phyloP scores from a whole-genome alignment of 2,329 filamentous ascomycete genomes.

The Aspergillus costaricaensis region DNA sequence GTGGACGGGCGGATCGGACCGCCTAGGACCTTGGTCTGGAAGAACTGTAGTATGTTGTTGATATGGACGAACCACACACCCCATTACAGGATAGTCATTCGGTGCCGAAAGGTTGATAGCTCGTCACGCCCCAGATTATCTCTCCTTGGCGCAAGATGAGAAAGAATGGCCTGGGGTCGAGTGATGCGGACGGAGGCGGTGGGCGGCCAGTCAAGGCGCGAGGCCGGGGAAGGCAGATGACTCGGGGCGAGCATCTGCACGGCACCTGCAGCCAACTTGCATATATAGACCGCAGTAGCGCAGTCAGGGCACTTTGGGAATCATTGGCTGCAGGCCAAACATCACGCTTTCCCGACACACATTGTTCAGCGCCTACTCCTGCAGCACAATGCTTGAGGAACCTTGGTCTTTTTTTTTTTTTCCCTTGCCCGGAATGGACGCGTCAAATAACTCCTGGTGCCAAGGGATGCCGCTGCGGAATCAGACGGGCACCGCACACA shows the following conservation, averaged over 20 bases:
- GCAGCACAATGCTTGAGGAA: no score
- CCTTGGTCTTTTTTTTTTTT: no score
- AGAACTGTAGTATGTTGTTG: no score
- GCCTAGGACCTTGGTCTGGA: background rate
- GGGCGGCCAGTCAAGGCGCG: background rate
- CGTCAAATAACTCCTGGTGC: slow-evolving; percentile 4
- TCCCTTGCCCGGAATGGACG: slow-evolving; percentile 1
- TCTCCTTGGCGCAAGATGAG: no score
- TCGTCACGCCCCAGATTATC: no score
- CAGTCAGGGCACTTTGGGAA: background rate
- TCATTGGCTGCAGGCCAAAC: background rate
- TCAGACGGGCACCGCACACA: background rate
- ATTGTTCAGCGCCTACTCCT: no score
- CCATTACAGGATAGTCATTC: no score
- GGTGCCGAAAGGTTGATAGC: no score
- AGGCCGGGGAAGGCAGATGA: background rate
- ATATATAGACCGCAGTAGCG: background rate
- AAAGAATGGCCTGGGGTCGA: background rate
- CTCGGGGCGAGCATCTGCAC: background rate
- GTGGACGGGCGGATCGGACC: background rate
- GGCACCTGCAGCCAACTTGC: slow-evolving; percentile 1
- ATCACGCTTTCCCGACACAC: background rate
- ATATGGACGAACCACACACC: no score
- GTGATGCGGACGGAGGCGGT: background rate
- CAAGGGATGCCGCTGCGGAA: background rate